phyloP scores from a whole-genome alignment of 371 early-diverging fungal genomes.

The Entomophthora muscae region DNA sequence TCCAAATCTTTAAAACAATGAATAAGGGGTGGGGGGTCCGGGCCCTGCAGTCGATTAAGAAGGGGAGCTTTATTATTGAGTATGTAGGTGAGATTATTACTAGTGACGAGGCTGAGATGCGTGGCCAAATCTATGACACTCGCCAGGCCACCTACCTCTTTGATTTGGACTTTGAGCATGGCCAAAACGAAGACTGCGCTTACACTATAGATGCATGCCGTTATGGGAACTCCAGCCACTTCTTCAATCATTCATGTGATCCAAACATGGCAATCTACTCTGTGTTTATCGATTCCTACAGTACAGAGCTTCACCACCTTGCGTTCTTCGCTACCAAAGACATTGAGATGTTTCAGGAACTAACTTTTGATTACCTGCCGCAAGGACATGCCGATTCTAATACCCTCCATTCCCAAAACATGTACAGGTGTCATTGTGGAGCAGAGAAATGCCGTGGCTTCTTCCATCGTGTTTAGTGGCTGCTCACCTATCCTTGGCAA shows the following conservation, averaged over 20 bases:
- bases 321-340: constrained; percentile 41
- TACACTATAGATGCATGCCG: constrained; percentile 46
- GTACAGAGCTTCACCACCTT: constrained; percentile 20
- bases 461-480: no score
- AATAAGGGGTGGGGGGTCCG: constrained; percentile 47
- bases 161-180: constrained; percentile 31
- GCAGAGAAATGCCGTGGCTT: neutral
- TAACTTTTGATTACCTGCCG: constrained; percentile 12
- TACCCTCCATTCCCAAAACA: no score
- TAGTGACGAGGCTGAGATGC: constrained; percentile 21
- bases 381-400: neutral
- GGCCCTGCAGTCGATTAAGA: constrained; percentile 19
- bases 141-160: constrained; percentile 32
- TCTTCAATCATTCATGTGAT: constrained; percentile 56
- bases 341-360: constrained; percentile 37
- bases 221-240: constrained; percentile 44
- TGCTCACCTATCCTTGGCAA: no score
- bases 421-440: constrained; percentile 2
- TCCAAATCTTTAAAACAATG: constrained; percentile 30
- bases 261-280: constrained; percentile 33
- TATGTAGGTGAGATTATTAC: constrained; percentile 49
- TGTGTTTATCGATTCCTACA: constrained; percentile 20
- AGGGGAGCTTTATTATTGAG: constrained; percentile 35
- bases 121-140: constrained; percentile 25
- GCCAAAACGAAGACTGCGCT: constrained; percentile 12